phyloP scores from a whole-genome alignment of 805 yeast genomes.

The Monosporozyma aerobia region DNA sequence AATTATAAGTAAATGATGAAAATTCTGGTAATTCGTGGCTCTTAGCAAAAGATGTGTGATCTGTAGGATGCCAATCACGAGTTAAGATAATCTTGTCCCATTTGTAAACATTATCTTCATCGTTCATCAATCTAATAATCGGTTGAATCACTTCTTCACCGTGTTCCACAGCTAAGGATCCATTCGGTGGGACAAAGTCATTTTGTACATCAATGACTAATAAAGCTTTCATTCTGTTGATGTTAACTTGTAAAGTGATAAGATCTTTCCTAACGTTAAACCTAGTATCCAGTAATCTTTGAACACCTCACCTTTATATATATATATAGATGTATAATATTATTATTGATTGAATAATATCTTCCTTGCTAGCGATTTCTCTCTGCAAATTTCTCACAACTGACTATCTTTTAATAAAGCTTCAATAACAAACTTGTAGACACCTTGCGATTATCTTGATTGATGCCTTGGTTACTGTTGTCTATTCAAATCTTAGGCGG shows the following conservation, averaged over 20 bases:
- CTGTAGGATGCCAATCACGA: constrained; percentile 80
- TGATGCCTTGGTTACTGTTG: no score
- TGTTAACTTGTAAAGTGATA: not conserved
- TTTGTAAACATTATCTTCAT: constrained; percentile 24
- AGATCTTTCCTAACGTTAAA: not conserved
- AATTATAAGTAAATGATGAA: constrained; percentile 37
- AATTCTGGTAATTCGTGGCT: constrained; percentile 48
- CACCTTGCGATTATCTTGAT: no score
- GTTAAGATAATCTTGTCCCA: constrained; percentile 68
- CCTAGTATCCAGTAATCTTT: not conserved
- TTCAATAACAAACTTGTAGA: no score
- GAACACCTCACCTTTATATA: no score
- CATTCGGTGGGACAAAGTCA: constrained; percentile 75
- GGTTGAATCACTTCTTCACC: constrained; percentile 52
- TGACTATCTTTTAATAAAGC: no score
- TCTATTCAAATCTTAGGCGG: no score
- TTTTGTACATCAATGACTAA: constrained; percentile 75
- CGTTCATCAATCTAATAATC: constrained; percentile 40
- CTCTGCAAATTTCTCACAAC: no score
- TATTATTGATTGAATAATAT: no score
- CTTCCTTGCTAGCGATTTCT: no score
- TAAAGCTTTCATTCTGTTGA: constrained; percentile 38
- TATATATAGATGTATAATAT: no score
- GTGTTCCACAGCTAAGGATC: constrained; percentile 61
- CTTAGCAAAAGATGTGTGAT: constrained; percentile 77